Evolutionary conservation across 495 filamentous ascomycete species (phyloP).

Genomic region (Trichoderma erinaceum): DNA sequence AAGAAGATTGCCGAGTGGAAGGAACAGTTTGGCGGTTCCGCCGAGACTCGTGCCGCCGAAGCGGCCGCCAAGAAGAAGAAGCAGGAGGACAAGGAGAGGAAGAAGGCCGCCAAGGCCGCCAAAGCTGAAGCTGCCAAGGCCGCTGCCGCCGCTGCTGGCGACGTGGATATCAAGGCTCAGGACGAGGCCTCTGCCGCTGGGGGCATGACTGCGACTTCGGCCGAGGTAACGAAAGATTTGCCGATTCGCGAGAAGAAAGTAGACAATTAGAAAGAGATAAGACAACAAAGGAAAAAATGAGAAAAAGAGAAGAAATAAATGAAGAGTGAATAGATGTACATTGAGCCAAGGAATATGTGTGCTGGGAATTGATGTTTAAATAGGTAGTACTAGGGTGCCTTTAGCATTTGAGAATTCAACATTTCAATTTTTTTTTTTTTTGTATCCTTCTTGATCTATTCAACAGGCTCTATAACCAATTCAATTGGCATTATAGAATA

Average conservation of each 20-base stretch:
- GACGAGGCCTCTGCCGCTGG: slow-evolving; percentile 9
- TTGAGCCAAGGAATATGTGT: not conserved
- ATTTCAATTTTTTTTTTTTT: not conserved
- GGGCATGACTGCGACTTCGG: not conserved
- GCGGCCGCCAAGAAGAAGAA: slow-evolving; percentile 61
- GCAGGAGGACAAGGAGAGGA: slow-evolving; percentile 41
- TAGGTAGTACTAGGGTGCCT: not conserved
- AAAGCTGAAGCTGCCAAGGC: slow-evolving; percentile 27
- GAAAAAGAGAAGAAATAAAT: not conserved
- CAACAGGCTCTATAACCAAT: no score
- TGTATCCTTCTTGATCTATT: not conserved
- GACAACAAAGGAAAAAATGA: not conserved
- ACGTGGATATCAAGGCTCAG: not conserved
- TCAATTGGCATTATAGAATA: no score
- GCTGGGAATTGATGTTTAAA: not conserved
- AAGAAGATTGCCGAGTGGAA: slow-evolving; percentile 82
- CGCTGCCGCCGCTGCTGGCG: slow-evolving; percentile 15
- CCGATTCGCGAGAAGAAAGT: slow-evolving; percentile 25
- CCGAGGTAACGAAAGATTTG: slow-evolving; percentile 22
- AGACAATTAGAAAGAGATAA: slow-evolving; percentile 9
- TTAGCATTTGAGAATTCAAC: not conserved
- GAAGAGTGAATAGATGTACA: not conserved
- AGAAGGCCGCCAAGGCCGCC: slow-evolving; percentile 45
- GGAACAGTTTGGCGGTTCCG: slow-evolving; percentile 68
- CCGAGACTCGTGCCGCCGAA: slow-evolving; percentile 48